These are phyloP conservation scores for Murraya koenigii DNA, from an alignment of 345 rosid species.

Conservation along the genomic window DNA sequence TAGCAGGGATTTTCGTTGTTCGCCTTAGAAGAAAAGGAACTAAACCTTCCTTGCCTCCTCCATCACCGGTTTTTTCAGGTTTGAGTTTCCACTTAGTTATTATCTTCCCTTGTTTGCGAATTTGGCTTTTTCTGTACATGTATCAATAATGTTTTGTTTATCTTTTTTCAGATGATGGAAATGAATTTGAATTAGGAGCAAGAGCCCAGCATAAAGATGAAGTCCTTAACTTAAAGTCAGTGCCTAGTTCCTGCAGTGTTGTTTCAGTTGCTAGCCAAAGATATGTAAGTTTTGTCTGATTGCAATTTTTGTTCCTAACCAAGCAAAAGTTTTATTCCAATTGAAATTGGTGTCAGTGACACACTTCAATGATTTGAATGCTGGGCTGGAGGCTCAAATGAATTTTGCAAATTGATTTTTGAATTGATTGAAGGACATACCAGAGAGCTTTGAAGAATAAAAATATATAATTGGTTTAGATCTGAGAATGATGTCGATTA, in stretches of 20 bases:
- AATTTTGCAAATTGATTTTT: not conserved
- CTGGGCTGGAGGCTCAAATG: not conserved
- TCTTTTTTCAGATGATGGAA: slow-evolving; percentile 29
- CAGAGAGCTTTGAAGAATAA: not conserved
- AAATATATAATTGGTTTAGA: not conserved
- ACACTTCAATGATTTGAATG: not conserved
- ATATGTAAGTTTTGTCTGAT: slow-evolving; percentile 29
- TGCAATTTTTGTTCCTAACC: not conserved
- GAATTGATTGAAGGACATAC: not conserved
- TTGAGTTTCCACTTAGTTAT: not conserved
- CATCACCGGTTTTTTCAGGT: slow-evolving; percentile 36
- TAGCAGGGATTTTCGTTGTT: slow-evolving; percentile 69
- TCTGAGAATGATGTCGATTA: not conserved
- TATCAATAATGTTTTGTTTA: not conserved
- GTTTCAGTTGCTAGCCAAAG: slow-evolving; percentile 19
- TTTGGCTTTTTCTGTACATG: not conserved
- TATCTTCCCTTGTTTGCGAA: not conserved
- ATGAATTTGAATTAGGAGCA: slow-evolving; percentile 18
- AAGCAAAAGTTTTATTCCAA: not conserved
- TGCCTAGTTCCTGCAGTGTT: slow-evolving; percentile 15
- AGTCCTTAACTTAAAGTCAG: slow-evolving; percentile 15
- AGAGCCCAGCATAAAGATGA: slow-evolving; percentile 18
- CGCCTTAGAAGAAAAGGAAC: slow-evolving; percentile 39
- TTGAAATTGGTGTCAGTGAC: not conserved
- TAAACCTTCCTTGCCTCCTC: slow-evolving; percentile 38